Percentiles rank a stretch among this genome's conserved stretches.
These are phyloP conservation scores for Pelargonium myrrhifolium DNA, from an alignment of 441 rosid genomes.

Conservation along the genomic window DNA sequence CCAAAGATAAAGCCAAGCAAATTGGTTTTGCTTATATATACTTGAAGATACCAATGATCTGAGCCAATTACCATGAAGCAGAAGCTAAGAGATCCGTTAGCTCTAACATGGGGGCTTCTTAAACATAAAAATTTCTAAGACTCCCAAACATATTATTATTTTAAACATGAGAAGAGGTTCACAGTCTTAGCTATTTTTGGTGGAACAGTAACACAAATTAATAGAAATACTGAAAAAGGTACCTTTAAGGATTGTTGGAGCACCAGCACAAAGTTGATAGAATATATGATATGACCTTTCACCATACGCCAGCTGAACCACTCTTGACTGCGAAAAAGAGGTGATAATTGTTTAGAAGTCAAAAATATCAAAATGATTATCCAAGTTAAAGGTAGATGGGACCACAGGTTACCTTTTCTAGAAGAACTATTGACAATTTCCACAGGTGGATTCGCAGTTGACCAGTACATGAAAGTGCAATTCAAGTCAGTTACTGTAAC, in stretches of 20 bases:
- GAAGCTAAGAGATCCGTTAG: slow-evolving; percentile 5
- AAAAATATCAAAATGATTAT: slow-evolving; percentile 13
- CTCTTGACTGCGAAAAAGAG: slow-evolving; percentile 73
- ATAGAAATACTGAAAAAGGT: slow-evolving; percentile 8
- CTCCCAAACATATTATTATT: neutral
- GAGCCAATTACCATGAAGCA: neutral
- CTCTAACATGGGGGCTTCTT: neutral
- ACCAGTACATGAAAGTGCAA: slow-evolving; percentile 17
- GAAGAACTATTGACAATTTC: slow-evolving; percentile 46
- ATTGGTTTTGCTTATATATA: neutral
- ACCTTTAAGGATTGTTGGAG: slow-evolving; percentile 82
- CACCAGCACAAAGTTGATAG: slow-evolving; percentile 95
- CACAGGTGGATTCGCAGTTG: slow-evolving; percentile 20
- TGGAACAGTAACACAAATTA: neutral
- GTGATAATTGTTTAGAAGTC: slow-evolving; percentile 27
- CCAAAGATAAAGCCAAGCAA: neutral
- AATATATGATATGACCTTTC: slow-evolving; percentile 94
- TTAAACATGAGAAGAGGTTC: neutral
- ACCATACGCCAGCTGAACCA: slow-evolving; percentile 72
- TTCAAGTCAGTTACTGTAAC: slow-evolving; percentile 30
- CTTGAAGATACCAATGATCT: neutral
- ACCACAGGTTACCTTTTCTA: slow-evolving; percentile 71
- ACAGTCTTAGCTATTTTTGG: slow-evolving; percentile 6
- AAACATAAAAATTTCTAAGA: slow-evolving; percentile 10
- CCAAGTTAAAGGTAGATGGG: slow-evolving; percentile 18